Conservation (phyloP, 441 rosid genomes). For the Lepidium campestre region DNA sequence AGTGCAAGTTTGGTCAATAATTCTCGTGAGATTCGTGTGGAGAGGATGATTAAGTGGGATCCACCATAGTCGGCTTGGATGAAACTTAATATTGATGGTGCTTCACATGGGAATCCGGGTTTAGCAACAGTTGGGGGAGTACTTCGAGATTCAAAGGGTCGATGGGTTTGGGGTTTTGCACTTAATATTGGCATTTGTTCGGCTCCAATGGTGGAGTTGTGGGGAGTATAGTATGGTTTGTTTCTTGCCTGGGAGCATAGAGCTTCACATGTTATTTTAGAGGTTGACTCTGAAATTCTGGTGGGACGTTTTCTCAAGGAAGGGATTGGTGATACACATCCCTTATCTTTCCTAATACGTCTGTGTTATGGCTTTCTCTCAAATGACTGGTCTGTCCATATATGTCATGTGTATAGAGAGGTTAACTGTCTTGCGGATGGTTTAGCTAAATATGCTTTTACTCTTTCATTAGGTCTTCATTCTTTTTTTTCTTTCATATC, state of each 20-base stretch:
- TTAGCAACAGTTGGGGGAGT: background rate
- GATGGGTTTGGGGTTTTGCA: background rate
- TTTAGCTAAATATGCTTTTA: background rate
- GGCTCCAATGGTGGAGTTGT: too few relatives aligned
- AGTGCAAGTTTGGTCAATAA: too few relatives aligned
- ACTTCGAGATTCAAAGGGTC: background rate
- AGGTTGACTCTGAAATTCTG: background rate
- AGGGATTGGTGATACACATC: background rate
- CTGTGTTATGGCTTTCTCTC: too few relatives aligned
- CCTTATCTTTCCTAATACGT: too few relatives aligned
- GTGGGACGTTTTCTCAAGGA: background rate
- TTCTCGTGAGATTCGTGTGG: too few relatives aligned
- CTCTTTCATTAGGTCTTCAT: background rate
- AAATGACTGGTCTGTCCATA: too few relatives aligned
- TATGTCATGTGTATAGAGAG: too few relatives aligned
- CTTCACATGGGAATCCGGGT: background rate
- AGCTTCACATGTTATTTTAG: background rate
- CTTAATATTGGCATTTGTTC: too few relatives aligned
- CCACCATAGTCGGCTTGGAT: too few relatives aligned
- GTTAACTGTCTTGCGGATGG: too few relatives aligned
- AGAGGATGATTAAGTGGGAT: too few relatives aligned
- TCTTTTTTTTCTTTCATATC: background rate
- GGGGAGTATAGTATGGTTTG: background rate
- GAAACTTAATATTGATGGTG: background rate
- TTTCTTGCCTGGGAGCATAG: background rate